Percentiles rank a stretch among this genome's conserved stretches.
Conservation (phyloP, 331 rosid genomes). For the Acacia concinna region DNA sequence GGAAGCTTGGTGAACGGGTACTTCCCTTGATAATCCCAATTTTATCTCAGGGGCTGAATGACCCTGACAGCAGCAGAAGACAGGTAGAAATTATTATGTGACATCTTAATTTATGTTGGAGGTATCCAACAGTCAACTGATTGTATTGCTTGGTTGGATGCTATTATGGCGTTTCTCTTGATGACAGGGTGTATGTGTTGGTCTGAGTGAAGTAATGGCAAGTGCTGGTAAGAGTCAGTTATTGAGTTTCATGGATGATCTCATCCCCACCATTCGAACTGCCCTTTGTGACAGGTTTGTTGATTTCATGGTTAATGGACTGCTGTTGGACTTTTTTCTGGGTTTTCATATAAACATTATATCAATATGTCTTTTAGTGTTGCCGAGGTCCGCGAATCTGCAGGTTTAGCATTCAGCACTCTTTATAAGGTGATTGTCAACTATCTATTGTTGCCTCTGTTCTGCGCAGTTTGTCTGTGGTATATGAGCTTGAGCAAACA, state of each 20-base stretch:
- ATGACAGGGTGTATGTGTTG: constrained; percentile 92
- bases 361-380: constrained; percentile 44
- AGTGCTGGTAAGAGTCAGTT: constrained; percentile 91
- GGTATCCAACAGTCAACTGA: background rate
- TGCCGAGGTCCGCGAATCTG: constrained; percentile 89
- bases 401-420: constrained; percentile 93
- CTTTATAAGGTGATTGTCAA: constrained; percentile 73
- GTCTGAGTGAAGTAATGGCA: constrained; percentile 97
- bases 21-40: constrained; percentile 96
- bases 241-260: constrained; percentile 95
- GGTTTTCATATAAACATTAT: constrained; percentile 16
- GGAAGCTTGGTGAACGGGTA: constrained; percentile 98
- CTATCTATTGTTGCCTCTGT: background rate
- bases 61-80: constrained; percentile 73
- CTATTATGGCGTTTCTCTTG: constrained; percentile 3
- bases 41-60: constrained; percentile 81
- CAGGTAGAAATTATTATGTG: constrained; percentile 58
- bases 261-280: constrained; percentile 88
- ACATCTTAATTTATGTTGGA: background rate
- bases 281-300: constrained; percentile 93
- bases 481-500: constrained; percentile 16
- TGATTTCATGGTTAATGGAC: constrained; percentile 18
- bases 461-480: background rate
- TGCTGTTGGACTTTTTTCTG: constrained; percentile 15
- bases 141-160: constrained; percentile 26